Base-by-base conservation (phyloP, 352 stramenopile genomes). In the Globisporangium carolinianum region DNA sequence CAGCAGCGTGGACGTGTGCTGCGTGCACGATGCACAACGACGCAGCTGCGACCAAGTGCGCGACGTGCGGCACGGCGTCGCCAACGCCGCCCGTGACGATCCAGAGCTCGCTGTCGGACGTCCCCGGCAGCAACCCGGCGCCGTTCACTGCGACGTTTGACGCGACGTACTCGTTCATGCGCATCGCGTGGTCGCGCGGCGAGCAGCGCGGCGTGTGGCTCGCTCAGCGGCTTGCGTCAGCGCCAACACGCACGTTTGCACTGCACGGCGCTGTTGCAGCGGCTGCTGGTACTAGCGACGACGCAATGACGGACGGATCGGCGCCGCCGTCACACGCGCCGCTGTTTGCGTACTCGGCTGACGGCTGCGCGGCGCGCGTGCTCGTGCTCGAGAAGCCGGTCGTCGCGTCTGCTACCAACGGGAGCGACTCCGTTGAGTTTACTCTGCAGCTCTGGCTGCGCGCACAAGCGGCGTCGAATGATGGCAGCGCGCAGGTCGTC, bases 121-220 rank as follows among this genome's bases (percentile, higher is more conserved):
- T 58, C 6, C 83, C 79, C 53, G 76, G 79, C 11, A 90, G 66
- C 47, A 95, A 93, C 36, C 85, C 85, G 2, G 85, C 85, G 10
- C 85, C 85, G 10, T 91, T 93, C 43, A 67, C 66, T 36, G 85
- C 79, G 2, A 64, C 74, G 4, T 84, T 91, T 36, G 68, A 83
- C 51, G 60, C 68, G 48, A 80, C 60, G 45, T 66, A 78, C 50
- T 81, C 72, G 3, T 91, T 95, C 60, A 87, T 94, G 82, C 71
- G 82, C 9, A 65, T 95, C 47, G 75, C 63, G 39, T 95, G 86
- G 86, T 91, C 82, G 18, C 79, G 86, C 32, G 86, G 86, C 0
- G 86, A 95, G 43, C 78, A 94, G 51, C 75, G 86, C 42, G 86
- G 86, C 37, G 77, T 90, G 3, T 95, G 86, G 86, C 58, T 95